Evolutionary conservation across 208 protist species (phyloP).

Genomic region (Jaenimonas drosophilae): DNA sequence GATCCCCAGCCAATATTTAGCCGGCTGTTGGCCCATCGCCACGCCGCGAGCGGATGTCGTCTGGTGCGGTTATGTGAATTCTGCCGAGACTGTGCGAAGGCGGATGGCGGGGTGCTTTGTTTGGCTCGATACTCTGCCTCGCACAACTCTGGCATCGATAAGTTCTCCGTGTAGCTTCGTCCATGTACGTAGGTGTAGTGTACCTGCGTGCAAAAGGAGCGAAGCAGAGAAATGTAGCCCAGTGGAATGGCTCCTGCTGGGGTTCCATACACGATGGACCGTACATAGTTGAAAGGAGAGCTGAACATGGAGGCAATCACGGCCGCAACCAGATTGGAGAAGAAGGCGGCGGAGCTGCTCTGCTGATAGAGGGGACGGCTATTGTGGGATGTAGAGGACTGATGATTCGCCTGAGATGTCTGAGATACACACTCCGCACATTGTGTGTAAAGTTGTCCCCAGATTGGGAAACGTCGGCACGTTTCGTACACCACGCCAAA

Average conservation of each 20-base stretch:
- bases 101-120: neutral
- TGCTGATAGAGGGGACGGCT: neutral
- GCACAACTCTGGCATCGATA: slow-evolving; percentile 13
- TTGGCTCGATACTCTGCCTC: slow-evolving; percentile 17
- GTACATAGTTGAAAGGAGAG: slow-evolving; percentile 85
- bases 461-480: slow-evolving; percentile 24
- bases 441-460: too few relatives aligned
- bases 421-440: slow-evolving; percentile 11
- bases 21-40: slow-evolving; percentile 69
- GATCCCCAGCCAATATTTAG: slow-evolving; percentile 89
- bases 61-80: neutral
- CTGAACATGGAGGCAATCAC: slow-evolving; percentile 69
- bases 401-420: neutral
- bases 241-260: slow-evolving; percentile 58
- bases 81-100: neutral
- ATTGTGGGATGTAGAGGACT: too few relatives aligned
- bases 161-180: slow-evolving; percentile 44
- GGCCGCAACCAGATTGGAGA: slow-evolving; percentile 73
- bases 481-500: slow-evolving; percentile 87
- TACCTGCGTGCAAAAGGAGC: slow-evolving; percentile 68
- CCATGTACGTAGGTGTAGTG: slow-evolving; percentile 59
- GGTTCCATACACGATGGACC: slow-evolving; percentile 76
- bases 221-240: slow-evolving; percentile 42
- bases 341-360: slow-evolving; percentile 35
- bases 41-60: slow-evolving; percentile 58